phyloP scores from a whole-genome alignment of 2,329 filamentous ascomycete species.

The Biscogniauxia mediterranea region DNA sequence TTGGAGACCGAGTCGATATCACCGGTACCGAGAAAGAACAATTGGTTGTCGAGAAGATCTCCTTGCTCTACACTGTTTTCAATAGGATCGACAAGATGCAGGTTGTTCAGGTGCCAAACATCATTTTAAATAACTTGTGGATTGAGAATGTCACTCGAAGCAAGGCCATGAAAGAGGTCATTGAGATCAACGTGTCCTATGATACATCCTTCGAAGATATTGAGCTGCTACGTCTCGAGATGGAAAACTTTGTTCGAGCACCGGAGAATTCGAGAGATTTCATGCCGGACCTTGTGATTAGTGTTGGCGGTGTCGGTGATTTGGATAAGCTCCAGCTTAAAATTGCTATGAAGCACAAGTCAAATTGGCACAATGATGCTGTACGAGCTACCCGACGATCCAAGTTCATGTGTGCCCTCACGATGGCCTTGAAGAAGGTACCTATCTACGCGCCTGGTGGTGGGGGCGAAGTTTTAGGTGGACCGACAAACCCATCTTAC shows the following conservation, averaged over 20 bases:
- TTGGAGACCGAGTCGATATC: slow-evolving; percentile 91
- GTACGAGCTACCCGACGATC: slow-evolving; percentile 78
- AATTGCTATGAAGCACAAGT: slow-evolving; percentile 87
- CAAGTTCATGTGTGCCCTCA: slow-evolving; percentile 95
- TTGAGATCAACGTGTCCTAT: slow-evolving; percentile 78
- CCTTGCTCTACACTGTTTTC: slow-evolving; percentile 89
- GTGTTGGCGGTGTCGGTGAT: slow-evolving; percentile 75
- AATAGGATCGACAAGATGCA: slow-evolving; percentile 80
- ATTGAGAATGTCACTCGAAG: slow-evolving; percentile 91
- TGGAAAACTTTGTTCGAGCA: slow-evolving; percentile 78
- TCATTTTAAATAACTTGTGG: slow-evolving; percentile 87
- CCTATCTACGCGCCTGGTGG: slow-evolving; percentile 83
- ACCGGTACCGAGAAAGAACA: slow-evolving; percentile 53
- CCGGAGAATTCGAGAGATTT: slow-evolving; percentile 91
- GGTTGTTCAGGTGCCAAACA: slow-evolving; percentile 82
- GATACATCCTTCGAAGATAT: slow-evolving; percentile 89
- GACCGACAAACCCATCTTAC: slow-evolving; percentile 75
- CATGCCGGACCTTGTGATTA: slow-evolving; percentile 76
- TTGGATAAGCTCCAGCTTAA: slow-evolving; percentile 85
- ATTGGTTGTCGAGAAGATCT: slow-evolving; percentile 89
- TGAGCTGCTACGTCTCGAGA: slow-evolving; percentile 77
- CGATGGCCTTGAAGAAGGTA: slow-evolving; percentile 79
- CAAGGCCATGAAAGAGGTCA: slow-evolving; percentile 84
- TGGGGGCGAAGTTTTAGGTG: slow-evolving; percentile 59
- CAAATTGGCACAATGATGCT: slow-evolving; percentile 84